These are phyloP conservation scores for Gynostemma pentaphyllum DNA, from an alignment of 306 rosid genomes.

Conservation along the genomic window DNA sequence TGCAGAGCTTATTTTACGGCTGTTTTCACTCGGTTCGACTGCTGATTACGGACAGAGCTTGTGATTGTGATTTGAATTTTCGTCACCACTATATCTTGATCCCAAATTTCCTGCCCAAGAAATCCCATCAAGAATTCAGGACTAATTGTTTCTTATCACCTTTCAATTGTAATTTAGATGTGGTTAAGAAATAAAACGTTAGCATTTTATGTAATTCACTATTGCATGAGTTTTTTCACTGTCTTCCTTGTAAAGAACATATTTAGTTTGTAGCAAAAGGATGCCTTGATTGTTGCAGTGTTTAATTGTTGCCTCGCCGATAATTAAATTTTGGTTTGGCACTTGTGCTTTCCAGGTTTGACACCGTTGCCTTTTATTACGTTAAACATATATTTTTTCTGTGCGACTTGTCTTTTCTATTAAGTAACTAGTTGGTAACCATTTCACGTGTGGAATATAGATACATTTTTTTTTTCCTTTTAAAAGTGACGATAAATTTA, in stretches of 20 bases:
- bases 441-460: too few relatives aligned
- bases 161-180: slow-evolving; percentile 4
- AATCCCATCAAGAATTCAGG: not conserved
- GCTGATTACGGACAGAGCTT: not conserved
- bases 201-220: slow-evolving; percentile 2
- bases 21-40: not conserved
- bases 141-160: not conserved
- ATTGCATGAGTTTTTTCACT: not conserved
- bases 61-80: slow-evolving; percentile 2
- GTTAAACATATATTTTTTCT: too few relatives aligned
- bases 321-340: too few relatives aligned
- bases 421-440: too few relatives aligned
- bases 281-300: too few relatives aligned
- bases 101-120: not conserved
- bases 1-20: not conserved
- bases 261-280: not conserved
- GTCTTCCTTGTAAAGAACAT: not conserved
- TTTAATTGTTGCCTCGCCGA: not conserved
- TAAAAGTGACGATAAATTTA: too few relatives aligned
- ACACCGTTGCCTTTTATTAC: too few relatives aligned
- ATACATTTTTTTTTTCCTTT: too few relatives aligned
- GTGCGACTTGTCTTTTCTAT: too few relatives aligned
- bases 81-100: not conserved
- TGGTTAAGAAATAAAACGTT: not conserved
- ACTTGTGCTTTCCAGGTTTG: too few relatives aligned